Base-by-base conservation (phyloP, 768 basidiomycete species). In the Termitomyces sp. region DNA sequence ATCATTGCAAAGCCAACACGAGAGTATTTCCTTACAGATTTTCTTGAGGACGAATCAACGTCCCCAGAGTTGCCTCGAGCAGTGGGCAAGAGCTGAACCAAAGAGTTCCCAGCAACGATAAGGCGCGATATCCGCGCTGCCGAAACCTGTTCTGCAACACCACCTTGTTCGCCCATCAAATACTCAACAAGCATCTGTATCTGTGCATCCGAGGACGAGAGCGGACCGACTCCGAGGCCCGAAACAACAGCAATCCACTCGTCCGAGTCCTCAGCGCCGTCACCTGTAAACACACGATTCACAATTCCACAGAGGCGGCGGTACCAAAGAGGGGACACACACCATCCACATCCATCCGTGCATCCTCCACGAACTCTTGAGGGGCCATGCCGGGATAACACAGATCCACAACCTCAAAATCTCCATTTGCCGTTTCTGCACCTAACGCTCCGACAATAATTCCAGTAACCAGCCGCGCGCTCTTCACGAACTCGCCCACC, bases 331-430 rank as follows among this genome's bases (percentile, higher is more conserved):
- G 7, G 58, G 45, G 10, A 36, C 36, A 66, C 84, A 56, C 64
- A 83, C 86, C 81, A 65, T 93, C 91, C 28, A 87, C 73, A n/a
- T 90, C 86, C 87, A 90, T 88, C 32, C 63, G 64, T 46, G 7
- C 3, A 42, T 80, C 76, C 36, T 73, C 71, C 48, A 58, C 33
- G 28, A 36, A 32, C 12, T 70, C 63, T 62, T 90, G 86, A 3
- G 87, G 85, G 10, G 96, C 88, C 73, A 96, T 76, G 0, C 87
- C 95, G 3, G 94, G 80, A 65, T 81, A 90, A 71, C 94, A 95
- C 9, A 90, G 70, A 71, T 98, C 96, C 22, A 91, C 80, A 7
- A 95, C 94, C 69, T 98, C 92, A 65, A 98, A 99, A 60, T 97
- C 94, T 6, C 97, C 97, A 33, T 77, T 78, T 3, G 83, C 77